phyloP scores from a whole-genome alignment of 768 basidiomycete species.

The Symmetrospora coprosmae region DNA sequence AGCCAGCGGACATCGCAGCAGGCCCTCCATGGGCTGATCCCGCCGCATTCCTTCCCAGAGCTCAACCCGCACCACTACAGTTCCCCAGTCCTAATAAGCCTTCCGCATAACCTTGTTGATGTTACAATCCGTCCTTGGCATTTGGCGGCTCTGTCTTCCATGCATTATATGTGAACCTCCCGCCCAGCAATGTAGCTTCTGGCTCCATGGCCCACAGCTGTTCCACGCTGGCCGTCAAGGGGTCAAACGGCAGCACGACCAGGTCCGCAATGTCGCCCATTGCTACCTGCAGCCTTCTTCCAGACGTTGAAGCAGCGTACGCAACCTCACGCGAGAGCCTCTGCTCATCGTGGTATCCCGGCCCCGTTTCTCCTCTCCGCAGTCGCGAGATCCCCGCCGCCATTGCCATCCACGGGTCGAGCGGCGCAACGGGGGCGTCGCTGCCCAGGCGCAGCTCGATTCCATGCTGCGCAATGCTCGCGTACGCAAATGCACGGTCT shows the following conservation, averaged over 20 bases:
- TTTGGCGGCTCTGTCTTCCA: no score
- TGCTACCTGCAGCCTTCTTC: conserved; percentile 22
- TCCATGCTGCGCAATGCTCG: conserved; percentile 26
- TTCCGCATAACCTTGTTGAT: no score
- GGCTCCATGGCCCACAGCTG: conserved; percentile 28
- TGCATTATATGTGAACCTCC: conserved; percentile 30
- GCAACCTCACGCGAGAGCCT: conserved; percentile 28
- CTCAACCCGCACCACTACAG: no score
- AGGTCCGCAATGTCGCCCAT: conserved; percentile 31
- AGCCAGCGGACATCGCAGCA: no score
- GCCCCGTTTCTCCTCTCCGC: conserved; percentile 18
- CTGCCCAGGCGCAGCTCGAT: conserved; percentile 31
- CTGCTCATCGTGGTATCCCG: conserved; percentile 31
- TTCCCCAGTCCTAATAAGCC: no score
- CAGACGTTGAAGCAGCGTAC: conserved; percentile 29
- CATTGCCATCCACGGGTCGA: conserved; percentile 30
- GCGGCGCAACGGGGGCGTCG: conserved; percentile 31
- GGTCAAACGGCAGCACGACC: conserved; percentile 24
- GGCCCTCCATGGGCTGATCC: no score
- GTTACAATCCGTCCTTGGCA: no score
- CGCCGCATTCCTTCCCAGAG: no score
- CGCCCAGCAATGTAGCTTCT: conserved; percentile 30
- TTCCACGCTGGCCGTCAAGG: conserved; percentile 23
- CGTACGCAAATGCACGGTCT: conserved; percentile 30
- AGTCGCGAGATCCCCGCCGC: conserved; percentile 26